Conservation (phyloP, 331 rosid genomes). For the Stylosanthes scabra region DNA sequence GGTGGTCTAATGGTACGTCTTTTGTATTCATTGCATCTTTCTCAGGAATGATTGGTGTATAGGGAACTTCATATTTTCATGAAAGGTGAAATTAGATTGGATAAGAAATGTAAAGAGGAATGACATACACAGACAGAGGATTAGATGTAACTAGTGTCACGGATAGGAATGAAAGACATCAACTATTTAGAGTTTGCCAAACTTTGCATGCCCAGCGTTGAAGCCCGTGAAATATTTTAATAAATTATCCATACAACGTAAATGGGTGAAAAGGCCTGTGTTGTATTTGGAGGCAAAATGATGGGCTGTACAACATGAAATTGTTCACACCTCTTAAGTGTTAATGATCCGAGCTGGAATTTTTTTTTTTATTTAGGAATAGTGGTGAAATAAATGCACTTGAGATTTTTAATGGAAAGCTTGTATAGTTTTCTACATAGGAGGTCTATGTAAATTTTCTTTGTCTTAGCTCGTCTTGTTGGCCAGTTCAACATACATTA, state of each 20-base stretch:
- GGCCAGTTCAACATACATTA: constrained; percentile 17
- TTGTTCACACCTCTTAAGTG: not conserved
- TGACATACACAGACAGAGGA: constrained; percentile 5
- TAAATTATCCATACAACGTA: not conserved
- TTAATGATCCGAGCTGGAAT: not conserved
- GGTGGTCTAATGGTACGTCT: constrained; percentile 74
- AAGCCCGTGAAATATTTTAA: constrained; percentile 3
- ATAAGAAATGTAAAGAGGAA: constrained; percentile 1
- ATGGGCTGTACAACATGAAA: not conserved
- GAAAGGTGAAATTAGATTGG: constrained; percentile 10
- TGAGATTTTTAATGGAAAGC: not conserved
- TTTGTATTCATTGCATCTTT: constrained; percentile 34
- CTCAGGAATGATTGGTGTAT: constrained; percentile 22
- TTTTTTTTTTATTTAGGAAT: not conserved
- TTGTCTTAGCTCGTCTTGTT: not conserved
- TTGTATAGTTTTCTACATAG: not conserved
- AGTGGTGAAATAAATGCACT: not conserved
- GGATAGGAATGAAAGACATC: constrained; percentile 8
- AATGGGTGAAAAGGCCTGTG: not conserved
- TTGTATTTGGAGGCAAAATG: not conserved
- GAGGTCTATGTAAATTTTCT: not conserved
- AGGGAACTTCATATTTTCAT: constrained; percentile 3
- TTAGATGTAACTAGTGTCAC: constrained; percentile 1
- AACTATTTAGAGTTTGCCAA: constrained; percentile 1
- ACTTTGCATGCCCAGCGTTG: not conserved